Evolutionary conservation across 106 monocot genomes (phyloP).

Genomic region (Dioscorea zingiberensis): DNA sequence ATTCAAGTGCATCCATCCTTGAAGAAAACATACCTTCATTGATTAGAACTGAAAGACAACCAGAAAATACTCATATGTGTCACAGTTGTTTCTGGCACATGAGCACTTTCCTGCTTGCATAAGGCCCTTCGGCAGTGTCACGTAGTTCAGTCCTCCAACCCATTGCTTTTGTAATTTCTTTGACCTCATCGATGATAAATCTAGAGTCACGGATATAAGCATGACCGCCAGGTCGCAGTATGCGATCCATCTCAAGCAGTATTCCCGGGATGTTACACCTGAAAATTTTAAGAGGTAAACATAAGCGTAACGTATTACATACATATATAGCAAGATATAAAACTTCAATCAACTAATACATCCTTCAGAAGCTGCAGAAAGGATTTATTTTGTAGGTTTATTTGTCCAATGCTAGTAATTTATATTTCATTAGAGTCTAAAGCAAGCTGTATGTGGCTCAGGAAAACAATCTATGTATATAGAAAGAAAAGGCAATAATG

Average conservation of each 20-base stretch:
- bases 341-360: not conserved
- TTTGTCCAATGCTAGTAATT: no score
- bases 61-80: not conserved
- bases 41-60: no score
- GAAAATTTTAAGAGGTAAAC: no score
- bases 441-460: no score
- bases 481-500: not conserved
- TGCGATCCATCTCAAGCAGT: constrained; percentile 81
- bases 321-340: not conserved
- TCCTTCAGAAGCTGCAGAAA: no score
- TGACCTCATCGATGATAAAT: constrained; percentile 40
- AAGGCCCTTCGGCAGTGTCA: constrained; percentile 73
- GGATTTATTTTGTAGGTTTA: no score
- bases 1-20: no score
- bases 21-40: no score
- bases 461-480: not conserved
- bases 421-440: no score
- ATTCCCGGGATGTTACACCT: constrained; percentile 75
- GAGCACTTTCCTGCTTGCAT: constrained; percentile 53
- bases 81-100: constrained; percentile 46
- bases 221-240: constrained; percentile 67
- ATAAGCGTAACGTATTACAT: not conserved
- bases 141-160: constrained; percentile 60
- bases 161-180: constrained; percentile 58
- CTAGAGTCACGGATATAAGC: constrained; percentile 56